Evolutionary conservation across 1,284 basidiomycete species (phyloP).

Genomic region (Schizophyllum commune): DNA sequence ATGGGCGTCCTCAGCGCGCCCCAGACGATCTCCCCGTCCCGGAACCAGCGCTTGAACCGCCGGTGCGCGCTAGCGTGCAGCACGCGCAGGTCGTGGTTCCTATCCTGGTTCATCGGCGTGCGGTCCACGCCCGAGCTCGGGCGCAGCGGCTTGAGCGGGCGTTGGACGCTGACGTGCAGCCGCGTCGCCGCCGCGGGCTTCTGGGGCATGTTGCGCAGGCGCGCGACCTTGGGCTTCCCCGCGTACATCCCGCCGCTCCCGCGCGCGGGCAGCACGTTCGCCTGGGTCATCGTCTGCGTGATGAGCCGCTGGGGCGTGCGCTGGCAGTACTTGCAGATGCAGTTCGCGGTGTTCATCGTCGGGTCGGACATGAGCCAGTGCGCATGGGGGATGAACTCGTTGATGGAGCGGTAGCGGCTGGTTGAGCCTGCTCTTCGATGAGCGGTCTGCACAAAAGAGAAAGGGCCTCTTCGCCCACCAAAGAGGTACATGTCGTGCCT

Average conservation of each 20-base stretch:
- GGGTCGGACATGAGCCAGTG: conserved; percentile 56
- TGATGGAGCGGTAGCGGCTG: conserved; percentile 63
- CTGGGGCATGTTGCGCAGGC: not conserved
- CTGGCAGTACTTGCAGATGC: conserved; percentile 74
- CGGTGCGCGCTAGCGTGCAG: conserved; percentile 29
- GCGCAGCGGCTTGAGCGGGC: not conserved
- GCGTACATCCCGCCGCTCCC: not conserved
- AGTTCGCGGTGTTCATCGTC: conserved; percentile 19
- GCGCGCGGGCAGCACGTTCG: not conserved
- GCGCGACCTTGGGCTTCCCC: not conserved
- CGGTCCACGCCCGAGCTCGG: not conserved
- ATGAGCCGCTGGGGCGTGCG: conserved; percentile 63
- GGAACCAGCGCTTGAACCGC: conserved; percentile 47
- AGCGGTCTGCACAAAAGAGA: not conserved
- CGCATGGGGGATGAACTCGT: conserved; percentile 77
- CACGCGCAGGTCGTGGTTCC: conserved; percentile 49
- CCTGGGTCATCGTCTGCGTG: not conserved
- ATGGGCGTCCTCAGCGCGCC: conserved; percentile 52
- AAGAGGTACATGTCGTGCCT: conserved; percentile 72
- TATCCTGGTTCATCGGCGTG: conserved; percentile 40
- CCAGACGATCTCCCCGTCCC: conserved; percentile 71
- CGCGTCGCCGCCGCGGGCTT: not conserved
- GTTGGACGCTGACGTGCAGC: not conserved
- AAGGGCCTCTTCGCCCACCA: conserved; percentile 31
- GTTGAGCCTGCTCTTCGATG: not conserved